Evolutionary conservation across 2,329 filamentous ascomycete genomes (phyloP), one percentile per base, ranked within the genome.

Genomic region (Scedosporium dehoogii): DNA sequence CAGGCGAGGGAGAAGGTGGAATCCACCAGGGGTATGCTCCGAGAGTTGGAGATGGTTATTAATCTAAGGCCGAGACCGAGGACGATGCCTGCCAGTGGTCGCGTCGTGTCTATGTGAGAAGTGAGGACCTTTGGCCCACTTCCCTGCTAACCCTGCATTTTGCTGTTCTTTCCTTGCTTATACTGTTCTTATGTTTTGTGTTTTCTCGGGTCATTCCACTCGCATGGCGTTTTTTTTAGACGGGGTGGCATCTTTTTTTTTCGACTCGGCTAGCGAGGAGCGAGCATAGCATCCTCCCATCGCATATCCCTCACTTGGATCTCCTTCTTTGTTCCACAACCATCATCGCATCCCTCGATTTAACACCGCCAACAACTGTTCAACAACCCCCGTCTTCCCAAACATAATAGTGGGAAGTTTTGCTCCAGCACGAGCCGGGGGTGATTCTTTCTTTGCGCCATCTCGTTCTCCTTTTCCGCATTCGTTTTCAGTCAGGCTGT

Each of bases 11-110:
- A 92, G 68, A 88, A 89, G 70, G 79, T 85, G 55, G 91, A 97
- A 65, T 89, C 91, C 10, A 96, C 86, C 66, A 90, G 87, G 53
- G 91, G 89, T 68, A 96, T 99, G 91, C 82, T 99, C 66, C 87
- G 89, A 66, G 94, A 99, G 75, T 80, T 99, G 63, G 91, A 97
- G 77, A 93, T 90, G 66, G 85, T 99, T 64, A 96, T 97, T 72
- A 84, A 79, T 70, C 74, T 79, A 41, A 73, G 79, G 27, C 79
- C 79, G 6, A 72, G 70, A 65, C n/a, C 33, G 21, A 57, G 53
- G 41, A 44, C 14, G 25, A 61, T 62, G 48, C 58, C 63, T 14
- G 58, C 63, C n/a, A 59, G 60, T 9, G 56, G 61, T 23, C 62
- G 62, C 6, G 59, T 64, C 42, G 23, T 62, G 42, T 61, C 63